Evolutionary conservation across 1,139 yeast species (phyloP).

Genomic region (Debaryomyces singareniensis): DNA sequence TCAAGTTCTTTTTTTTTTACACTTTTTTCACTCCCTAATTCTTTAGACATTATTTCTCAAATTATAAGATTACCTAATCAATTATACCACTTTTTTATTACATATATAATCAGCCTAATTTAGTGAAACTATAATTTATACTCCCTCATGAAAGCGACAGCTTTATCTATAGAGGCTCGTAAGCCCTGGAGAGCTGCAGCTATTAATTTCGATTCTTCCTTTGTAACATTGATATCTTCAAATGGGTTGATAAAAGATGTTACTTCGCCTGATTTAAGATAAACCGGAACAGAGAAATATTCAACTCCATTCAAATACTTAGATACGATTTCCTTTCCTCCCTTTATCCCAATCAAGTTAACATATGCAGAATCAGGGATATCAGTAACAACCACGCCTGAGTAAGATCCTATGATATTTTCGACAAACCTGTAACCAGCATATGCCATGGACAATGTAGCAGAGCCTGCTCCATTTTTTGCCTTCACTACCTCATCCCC

Average conservation of each 20-base stretch:
- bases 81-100: not conserved
- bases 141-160: slow-evolving; percentile 49
- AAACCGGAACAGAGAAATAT: slow-evolving; percentile 60
- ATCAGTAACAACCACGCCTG: slow-evolving; percentile 17
- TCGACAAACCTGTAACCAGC: slow-evolving; percentile 69
- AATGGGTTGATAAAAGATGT: slow-evolving; percentile 41
- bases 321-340: slow-evolving; percentile 40
- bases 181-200: slow-evolving; percentile 50
- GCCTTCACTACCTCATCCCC: slow-evolving; percentile 80
- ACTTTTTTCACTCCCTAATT: slow-evolving; percentile 1
- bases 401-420: slow-evolving; percentile 37
- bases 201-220: slow-evolving; percentile 41
- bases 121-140: slow-evolving; percentile 28
- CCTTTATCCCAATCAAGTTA: slow-evolving; percentile 50
- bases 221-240: slow-evolving; percentile 27
- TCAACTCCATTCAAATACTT: slow-evolving; percentile 35
- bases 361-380: slow-evolving; percentile 57
- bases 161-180: slow-evolving; percentile 52
- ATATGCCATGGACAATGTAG: slow-evolving; percentile 72
- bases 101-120: not conserved
- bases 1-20: slow-evolving; percentile 13
- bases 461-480: slow-evolving; percentile 71
- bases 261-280: slow-evolving; percentile 45
- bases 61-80: no score
- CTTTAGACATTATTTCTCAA: not conserved